These are phyloP conservation scores for Microbotryum scabiosae DNA, from an alignment of 1,284 basidiomycete genomes.

Conservation along the genomic window DNA sequence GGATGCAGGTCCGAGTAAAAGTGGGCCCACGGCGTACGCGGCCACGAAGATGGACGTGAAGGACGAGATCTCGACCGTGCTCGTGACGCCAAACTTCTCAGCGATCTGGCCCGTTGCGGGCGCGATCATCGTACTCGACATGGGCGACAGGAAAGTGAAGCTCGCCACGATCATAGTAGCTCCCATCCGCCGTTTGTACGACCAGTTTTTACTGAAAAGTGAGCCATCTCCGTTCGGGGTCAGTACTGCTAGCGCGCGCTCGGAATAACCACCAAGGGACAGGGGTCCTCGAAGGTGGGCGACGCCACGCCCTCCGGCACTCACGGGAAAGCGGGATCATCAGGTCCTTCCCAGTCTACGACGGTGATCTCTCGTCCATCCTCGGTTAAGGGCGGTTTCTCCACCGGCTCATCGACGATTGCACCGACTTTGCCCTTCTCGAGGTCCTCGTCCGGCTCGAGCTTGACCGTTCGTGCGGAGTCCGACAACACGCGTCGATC, in stretches of 20 bases:
- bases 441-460: neutral
- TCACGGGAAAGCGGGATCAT: slow-evolving; percentile 39
- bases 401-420: neutral
- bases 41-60: slow-evolving; percentile 56
- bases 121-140: slow-evolving; percentile 64
- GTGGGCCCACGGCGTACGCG: slow-evolving; percentile 47
- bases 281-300: slow-evolving; percentile 11
- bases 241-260: neutral
- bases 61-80: slow-evolving; percentile 48
- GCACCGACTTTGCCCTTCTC: slow-evolving; percentile 2
- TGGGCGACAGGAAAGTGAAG: slow-evolving; percentile 40
- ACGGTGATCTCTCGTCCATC: slow-evolving; percentile 33
- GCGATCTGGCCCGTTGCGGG: slow-evolving; percentile 55
- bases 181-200: slow-evolving; percentile 1
- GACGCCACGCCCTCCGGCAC: slow-evolving; percentile 27
- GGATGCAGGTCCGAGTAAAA: slow-evolving; percentile 52
- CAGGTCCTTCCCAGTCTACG: slow-evolving; percentile 41
- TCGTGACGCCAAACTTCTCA: slow-evolving; percentile 52
- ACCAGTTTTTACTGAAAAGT: neutral
- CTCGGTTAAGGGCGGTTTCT: neutral
- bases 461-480: too few species aligned
- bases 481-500: too few species aligned
- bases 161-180: slow-evolving; percentile 20
- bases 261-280: neutral
- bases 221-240: neutral